Conservation (phyloP, 495 filamentous ascomycete species). For the Penicillium silybi region DNA sequence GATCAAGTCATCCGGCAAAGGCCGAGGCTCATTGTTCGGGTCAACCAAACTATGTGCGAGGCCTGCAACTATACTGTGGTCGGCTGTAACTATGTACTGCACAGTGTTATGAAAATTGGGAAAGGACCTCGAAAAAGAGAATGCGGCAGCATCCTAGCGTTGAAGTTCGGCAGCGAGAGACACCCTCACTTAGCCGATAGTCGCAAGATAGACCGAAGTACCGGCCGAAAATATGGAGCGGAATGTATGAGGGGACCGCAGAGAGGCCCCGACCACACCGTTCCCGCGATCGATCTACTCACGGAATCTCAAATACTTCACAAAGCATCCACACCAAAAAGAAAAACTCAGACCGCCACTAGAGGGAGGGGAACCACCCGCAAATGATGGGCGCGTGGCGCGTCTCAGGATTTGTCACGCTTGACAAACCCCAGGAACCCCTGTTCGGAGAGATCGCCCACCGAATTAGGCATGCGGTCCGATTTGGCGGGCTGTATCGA, state of each 20-base stretch:
- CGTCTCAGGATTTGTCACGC: slow-evolving; percentile 26
- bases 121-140: not conserved
- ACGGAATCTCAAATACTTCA: slow-evolving; percentile 1
- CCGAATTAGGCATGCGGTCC: not conserved
- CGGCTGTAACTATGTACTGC: too few relatives aligned
- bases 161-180: not conserved
- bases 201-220: not conserved
- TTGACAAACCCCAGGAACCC: not conserved
- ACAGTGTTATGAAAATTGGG: too few relatives aligned
- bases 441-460: slow-evolving; percentile 5
- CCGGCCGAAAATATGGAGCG: too few relatives aligned
- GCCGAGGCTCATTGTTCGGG: slow-evolving; percentile 1
- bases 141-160: not conserved
- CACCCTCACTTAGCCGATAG: not conserved
- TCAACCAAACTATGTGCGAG: not conserved
- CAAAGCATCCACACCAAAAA: not conserved
- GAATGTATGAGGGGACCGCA: not conserved
- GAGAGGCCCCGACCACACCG: not conserved
- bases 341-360: slow-evolving; percentile 5
- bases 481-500: not conserved
- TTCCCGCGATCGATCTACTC: not conserved
- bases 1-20: slow-evolving; percentile 5
- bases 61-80: not conserved
- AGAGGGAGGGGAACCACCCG: not conserved
- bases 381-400: slow-evolving; percentile 4